These are phyloP conservation scores for Prunus mume DNA, from an alignment of 306 rosid species.

Conservation along the genomic window DNA sequence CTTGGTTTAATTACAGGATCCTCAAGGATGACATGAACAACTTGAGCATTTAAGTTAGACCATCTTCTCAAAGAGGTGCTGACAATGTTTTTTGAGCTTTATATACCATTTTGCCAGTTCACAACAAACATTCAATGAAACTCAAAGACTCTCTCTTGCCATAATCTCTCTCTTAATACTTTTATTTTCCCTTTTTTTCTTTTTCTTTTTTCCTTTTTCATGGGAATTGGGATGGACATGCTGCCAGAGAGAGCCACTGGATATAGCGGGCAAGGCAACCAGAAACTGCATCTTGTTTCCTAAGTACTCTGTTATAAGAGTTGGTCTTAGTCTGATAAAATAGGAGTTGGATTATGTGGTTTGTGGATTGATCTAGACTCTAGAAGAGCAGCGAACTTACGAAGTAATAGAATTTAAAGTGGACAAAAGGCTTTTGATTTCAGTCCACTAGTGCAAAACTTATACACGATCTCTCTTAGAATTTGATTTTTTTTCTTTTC, in stretches of 20 bases:
- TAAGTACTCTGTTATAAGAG: not conserved
- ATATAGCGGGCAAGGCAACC: no score
- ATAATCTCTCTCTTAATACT: not conserved
- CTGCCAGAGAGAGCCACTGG: no score
- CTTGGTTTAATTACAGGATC: slow-evolving; percentile 55
- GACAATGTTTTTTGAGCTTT: not conserved
- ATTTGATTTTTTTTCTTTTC: no score
- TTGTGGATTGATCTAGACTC: no score
- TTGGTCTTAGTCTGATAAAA: not conserved
- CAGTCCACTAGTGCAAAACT: not conserved
- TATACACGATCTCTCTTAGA: not conserved
- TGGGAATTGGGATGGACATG: no score
- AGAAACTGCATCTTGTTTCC: no score
- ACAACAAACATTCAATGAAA: not conserved
- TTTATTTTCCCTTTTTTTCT: no score
- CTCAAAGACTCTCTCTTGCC: not conserved
- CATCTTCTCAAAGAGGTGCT: not conserved
- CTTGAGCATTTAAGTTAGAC: slow-evolving; percentile 34
- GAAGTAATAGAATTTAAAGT: not conserved
- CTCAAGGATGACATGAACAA: slow-evolving; percentile 52
- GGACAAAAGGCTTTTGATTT: no score
- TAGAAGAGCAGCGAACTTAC: no score
- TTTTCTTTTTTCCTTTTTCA: no score
- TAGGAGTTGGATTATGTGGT: not conserved
- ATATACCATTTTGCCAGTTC: not conserved